Evolutionary conservation across 768 basidiomycete genomes (phyloP).

Genomic region (Rubroboletus satanas): DNA sequence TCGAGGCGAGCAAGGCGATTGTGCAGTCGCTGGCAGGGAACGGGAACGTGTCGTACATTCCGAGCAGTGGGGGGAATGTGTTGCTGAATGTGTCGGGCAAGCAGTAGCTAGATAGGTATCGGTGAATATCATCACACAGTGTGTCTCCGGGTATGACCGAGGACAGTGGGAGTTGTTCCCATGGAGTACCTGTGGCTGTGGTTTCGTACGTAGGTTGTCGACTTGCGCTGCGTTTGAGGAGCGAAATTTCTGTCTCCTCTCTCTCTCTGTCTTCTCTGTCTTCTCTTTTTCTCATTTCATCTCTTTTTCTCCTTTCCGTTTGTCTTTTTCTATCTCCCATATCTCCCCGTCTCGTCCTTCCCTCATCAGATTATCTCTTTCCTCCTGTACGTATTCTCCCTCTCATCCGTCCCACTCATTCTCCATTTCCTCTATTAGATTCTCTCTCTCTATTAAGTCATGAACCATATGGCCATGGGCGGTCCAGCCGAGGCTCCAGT

Average conservation of each 20-base stretch:
- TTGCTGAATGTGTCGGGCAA: conserved; percentile 76
- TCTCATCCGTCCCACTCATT: neutral
- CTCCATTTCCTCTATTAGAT: conserved; percentile 15
- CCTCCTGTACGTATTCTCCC: conserved; percentile 28
- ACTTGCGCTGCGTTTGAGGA: conserved; percentile 23
- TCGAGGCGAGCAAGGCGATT: conserved; percentile 98
- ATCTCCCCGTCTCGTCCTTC: conserved; percentile 33
- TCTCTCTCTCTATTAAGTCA: conserved; percentile 48
- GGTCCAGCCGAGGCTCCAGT: conserved; percentile 75
- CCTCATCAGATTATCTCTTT: conserved; percentile 40
- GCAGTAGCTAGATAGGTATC: neutral
- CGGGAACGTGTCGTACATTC: conserved; percentile 87
- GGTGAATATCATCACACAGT: neutral
- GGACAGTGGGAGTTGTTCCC: conserved; percentile 15
- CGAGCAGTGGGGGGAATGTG: conserved; percentile 74
- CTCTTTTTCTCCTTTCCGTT: conserved; percentile 33
- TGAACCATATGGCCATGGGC: conserved; percentile 73
- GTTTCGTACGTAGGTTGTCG: conserved; percentile 8
- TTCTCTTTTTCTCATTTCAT: conserved; percentile 32
- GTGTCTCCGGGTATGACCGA: conserved; percentile 19
- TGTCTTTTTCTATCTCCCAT: conserved; percentile 34
- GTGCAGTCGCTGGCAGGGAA: conserved; percentile 77
- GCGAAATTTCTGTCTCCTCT: conserved; percentile 14
- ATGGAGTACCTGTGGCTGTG: conserved; percentile 25
- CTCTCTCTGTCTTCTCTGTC: conserved; percentile 19